These are phyloP conservation scores for Wallacemonas sp. DNA, from an alignment of 208 protist genomes.

Conservation along the genomic window DNA sequence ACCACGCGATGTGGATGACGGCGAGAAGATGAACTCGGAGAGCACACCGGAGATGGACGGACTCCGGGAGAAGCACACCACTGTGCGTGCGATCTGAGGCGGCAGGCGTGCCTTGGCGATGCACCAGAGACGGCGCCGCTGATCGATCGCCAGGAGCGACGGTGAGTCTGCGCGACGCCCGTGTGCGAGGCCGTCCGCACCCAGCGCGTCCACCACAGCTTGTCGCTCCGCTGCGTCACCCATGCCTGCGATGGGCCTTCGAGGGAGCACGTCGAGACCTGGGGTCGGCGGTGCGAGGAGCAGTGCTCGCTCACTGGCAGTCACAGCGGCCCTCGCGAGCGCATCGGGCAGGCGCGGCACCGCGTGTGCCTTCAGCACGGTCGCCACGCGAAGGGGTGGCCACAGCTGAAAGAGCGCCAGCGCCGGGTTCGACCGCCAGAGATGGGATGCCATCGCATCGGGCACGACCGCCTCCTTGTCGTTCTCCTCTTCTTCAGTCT, in stretches of 20 bases:
- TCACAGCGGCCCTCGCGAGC: conserved; percentile 8
- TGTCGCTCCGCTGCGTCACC: too few species aligned
- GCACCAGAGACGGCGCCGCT: conserved; percentile 60
- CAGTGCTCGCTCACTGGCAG: conserved; percentile 21
- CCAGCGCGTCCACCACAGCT: neutral
- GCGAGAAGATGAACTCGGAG: too few species aligned
- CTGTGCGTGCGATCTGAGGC: conserved; percentile 36
- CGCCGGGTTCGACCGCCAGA: neutral
- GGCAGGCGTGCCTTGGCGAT: conserved; percentile 40
- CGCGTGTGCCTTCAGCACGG: conserved; percentile 21
- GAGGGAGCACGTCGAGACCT: conserved; percentile 22
- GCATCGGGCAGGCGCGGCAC: conserved; percentile 5
- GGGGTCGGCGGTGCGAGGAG: conserved; percentile 22
- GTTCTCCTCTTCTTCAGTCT: too few species aligned
- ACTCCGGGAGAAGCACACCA: conserved; percentile 47
- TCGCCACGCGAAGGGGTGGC: conserved; percentile 21
- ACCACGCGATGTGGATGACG: too few species aligned
- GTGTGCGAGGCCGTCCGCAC: neutral
- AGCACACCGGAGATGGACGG: neutral
- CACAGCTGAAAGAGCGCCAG: conserved; percentile 19
- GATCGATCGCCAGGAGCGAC: conserved; percentile 29
- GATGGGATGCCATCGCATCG: too few species aligned
- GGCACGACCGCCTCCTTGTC: too few species aligned
- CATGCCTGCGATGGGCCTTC: too few species aligned
- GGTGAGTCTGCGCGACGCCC: conserved; percentile 11